A percentile compares a stretch with the other conserved stretches of the same genome.
Evolutionary conservation across 2,329 filamentous ascomycete genomes (phyloP).

Genomic region (Aspergillus piperis): DNA sequence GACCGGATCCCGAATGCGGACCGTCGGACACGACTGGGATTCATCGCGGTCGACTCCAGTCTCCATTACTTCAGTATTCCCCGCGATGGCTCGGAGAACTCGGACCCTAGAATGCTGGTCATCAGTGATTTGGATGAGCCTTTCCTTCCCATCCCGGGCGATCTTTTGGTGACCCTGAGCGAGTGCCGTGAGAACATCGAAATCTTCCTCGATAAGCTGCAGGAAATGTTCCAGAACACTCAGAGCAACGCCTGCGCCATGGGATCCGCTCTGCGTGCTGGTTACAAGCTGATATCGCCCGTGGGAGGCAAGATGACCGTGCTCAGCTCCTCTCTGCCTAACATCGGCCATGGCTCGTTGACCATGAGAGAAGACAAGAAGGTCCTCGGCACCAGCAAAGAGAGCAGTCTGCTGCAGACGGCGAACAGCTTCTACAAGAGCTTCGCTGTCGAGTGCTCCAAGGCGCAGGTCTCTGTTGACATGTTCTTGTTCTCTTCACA

Average conservation of each 20-base stretch:
- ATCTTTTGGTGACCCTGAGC: conserved; percentile 83
- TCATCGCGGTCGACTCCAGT: conserved; percentile 91
- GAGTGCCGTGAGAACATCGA: conserved; percentile 92
- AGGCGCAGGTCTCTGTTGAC: conserved; percentile 97
- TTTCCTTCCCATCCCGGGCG: conserved; percentile 89
- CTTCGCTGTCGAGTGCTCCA: conserved; percentile 97
- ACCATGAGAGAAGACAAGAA: conserved; percentile 97
- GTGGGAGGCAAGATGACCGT: conserved; percentile 95
- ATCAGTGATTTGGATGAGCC: conserved; percentile 95
- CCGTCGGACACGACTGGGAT: conserved; percentile 85
- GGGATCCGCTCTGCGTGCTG: conserved; percentile 88
- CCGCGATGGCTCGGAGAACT: conserved; percentile 80
- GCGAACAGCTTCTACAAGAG: conserved; percentile 98
- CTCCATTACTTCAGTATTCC: conserved; percentile 96
- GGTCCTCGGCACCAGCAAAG: conserved; percentile 88
- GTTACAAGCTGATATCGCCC: conserved; percentile 92
- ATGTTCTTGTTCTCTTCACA: conserved; percentile 97
- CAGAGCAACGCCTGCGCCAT: conserved; percentile 89
- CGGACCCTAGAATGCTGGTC: conserved; percentile 86
- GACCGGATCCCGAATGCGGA: conserved; percentile 98
- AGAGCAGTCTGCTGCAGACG: conserved; percentile 83
- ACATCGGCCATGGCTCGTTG: conserved; percentile 83
- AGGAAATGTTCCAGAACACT: conserved; percentile 95
- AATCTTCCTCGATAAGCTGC: conserved; percentile 83
- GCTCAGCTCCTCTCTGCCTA: conserved; percentile 84